Percentiles rank a stretch among this genome's conserved stretches.
Evolutionary conservation across 176 grass and related monocot species (phyloP).

Genomic region (Aegilops tauschii): DNA sequence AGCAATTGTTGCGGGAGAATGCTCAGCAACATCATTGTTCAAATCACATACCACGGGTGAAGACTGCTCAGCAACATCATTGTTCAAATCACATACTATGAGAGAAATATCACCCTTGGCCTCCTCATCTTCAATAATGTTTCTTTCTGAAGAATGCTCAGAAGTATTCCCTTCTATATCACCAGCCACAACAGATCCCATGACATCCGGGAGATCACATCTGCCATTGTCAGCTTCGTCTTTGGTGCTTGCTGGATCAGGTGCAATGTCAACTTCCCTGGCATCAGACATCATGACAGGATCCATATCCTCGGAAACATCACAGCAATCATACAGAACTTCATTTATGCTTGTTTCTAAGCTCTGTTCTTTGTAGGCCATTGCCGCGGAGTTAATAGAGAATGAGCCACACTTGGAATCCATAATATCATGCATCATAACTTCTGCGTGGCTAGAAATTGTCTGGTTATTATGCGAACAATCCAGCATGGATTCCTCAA

Average conservation of each 20-base stretch:
- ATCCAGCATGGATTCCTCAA: background rate
- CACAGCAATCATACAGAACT: constrained; percentile 21
- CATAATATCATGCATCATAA: constrained; percentile 8
- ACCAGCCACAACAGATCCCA: background rate
- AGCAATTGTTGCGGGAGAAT: background rate
- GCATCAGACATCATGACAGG: constrained; percentile 29
- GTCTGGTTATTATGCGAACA: constrained; percentile 21
- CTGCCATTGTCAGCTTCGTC: constrained; percentile 2
- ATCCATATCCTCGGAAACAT: constrained; percentile 20
- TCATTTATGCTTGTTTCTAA: constrained; percentile 18
- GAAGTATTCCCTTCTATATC: constrained; percentile 12
- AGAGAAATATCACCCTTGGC: background rate
- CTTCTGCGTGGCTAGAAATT: constrained; percentile 13
- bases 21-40: constrained; percentile 17
- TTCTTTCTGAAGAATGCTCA: constrained; percentile 14
- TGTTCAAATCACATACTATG: background rate
- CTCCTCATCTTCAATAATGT: constrained; percentile 8
- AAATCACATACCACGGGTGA: background rate
- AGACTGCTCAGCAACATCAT: constrained; percentile 14
- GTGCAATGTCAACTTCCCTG: constrained; percentile 17
- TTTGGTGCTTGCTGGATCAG: constrained; percentile 11
- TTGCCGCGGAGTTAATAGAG: background rate
- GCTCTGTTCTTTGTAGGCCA: background rate
- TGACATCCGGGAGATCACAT: background rate
- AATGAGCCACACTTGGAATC: background rate